Conservation (phyloP, 305 asterid species). For the Ajuga reptans region DNA sequence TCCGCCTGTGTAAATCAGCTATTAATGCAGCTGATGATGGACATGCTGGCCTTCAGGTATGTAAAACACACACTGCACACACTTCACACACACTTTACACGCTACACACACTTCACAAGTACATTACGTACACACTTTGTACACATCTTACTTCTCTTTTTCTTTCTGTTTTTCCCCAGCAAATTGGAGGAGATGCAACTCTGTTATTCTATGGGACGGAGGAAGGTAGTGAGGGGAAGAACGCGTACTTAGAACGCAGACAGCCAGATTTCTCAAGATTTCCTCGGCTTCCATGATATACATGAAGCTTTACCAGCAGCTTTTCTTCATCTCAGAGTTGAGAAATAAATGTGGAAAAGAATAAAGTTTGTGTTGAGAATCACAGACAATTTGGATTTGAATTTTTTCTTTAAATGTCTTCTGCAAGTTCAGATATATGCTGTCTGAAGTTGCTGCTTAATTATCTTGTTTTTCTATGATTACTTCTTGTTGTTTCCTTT, state of each 20-base stretch:
- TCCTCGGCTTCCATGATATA: conserved; percentile 59
- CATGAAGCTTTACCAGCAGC: not conserved
- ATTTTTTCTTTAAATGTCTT: not conserved
- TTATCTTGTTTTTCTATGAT: not conserved
- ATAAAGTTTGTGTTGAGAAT: conserved; percentile 7
- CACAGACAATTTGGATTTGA: not conserved
- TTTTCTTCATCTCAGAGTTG: not conserved
- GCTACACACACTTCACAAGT: no score
- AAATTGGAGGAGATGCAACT: conserved; percentile 81
- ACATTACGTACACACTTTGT: no score
- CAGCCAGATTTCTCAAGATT: conserved; percentile 78
- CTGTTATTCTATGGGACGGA: conserved; percentile 79
- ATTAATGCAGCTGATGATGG: conserved; percentile 92
- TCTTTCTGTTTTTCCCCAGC: conserved; percentile 26
- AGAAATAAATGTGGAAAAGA: conserved; percentile 15
- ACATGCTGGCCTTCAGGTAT: conserved; percentile 92
- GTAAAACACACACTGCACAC: not conserved
- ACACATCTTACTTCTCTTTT: not conserved
- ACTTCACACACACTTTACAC: no score
- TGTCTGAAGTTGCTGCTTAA: not conserved
- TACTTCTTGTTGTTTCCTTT: not conserved
- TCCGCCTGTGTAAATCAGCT: conserved; percentile 76
- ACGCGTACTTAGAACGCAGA: conserved; percentile 51
- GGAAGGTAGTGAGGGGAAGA: conserved; percentile 79
- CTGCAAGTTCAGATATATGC: not conserved